Evolutionary conservation across 2,329 filamentous ascomycete genomes (phyloP), one percentile per base, ranked within the genome.

Genomic region (Fusarium vanettenii): DNA sequence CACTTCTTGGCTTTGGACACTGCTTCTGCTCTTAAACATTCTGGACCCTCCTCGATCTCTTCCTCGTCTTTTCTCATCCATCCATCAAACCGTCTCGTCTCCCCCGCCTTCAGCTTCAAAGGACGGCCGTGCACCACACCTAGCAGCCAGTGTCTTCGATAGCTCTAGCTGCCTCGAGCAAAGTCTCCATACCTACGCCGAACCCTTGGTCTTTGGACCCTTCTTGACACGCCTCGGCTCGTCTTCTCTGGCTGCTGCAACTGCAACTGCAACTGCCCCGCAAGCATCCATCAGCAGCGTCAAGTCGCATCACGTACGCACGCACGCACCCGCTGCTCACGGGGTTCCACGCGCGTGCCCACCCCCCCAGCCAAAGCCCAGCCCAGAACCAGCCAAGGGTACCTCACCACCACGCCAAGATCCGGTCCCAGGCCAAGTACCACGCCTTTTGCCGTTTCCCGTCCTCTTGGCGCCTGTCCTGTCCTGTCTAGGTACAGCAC

Each of bases 391-490:
- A 43, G 39, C 64, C 39, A 50, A 43, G 33, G 27, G 64, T 67
- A 67, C 72, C 64, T 67, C 72, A 48, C 67, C 66, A 67, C 59
- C 60, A 55, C 65, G 63, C 59, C 65, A 59, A 66, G 64, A 63
- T 60, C 67, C 48, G 56, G 64, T 59, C 35, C 56, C 25, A 33
- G 31, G 52, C 69, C 33, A 70, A 62, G 69, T 72, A 70, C 69
- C 66, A 45, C 59, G 64, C 62, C 61, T 60, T 65, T 74, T 60
- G 71, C 67, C 45, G 45, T 74, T 22, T 43, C 39, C 64, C 64
- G 63, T 60, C 63, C 37, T 69, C 72, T 75, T 75, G 72, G 72
- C 72, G 72, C 72, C 69, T 48, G 68, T 70, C 61, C 62, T 57
- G 72, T 71, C 63, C 73, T 71, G 70, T 68, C 57, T 45, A 45